Evolutionary conservation across 257 asterid species (phyloP).

Genomic region (Cruciata laevipes): DNA sequence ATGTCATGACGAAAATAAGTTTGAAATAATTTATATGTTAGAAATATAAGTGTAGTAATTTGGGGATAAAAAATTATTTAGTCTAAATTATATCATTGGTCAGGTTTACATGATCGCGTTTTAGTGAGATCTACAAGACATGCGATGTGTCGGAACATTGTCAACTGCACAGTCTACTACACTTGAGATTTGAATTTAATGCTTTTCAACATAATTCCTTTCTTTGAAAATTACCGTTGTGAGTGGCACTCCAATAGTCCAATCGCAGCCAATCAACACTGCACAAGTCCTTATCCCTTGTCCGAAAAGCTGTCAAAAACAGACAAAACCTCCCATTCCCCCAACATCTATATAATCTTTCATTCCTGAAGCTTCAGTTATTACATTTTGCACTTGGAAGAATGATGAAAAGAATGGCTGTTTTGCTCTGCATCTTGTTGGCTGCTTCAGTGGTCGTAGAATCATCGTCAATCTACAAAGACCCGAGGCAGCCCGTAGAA

Average conservation of each 20-base stretch:
- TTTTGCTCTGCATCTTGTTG: conserved; percentile 32
- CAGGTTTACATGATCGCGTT: no score
- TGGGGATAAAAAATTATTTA: no score
- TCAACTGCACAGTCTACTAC: background rate
- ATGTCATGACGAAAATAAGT: no score
- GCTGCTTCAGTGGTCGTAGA: conserved; percentile 30
- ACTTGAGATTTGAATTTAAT: conserved; percentile 1
- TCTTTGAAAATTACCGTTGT: conserved; percentile 9
- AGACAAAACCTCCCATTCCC: background rate
- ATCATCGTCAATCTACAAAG: conserved; percentile 50
- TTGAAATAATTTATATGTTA: no score
- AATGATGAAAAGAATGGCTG: conserved; percentile 25
- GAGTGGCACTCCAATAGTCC: conserved; percentile 1
- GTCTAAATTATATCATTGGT: no score
- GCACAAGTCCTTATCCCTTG: background rate
- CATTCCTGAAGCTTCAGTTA: background rate
- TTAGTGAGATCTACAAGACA: background rate
- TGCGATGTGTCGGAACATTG: background rate
- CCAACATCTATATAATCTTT: background rate
- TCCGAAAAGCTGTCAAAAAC: conserved; percentile 6
- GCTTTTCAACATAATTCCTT: background rate
- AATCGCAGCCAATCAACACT: background rate
- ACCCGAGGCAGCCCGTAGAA: conserved; percentile 54
- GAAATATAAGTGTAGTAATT: no score
- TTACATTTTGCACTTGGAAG: background rate